Evolutionary conservation across 352 stramenopile genomes (phyloP).

Genomic region (Phytophthora meadii): DNA sequence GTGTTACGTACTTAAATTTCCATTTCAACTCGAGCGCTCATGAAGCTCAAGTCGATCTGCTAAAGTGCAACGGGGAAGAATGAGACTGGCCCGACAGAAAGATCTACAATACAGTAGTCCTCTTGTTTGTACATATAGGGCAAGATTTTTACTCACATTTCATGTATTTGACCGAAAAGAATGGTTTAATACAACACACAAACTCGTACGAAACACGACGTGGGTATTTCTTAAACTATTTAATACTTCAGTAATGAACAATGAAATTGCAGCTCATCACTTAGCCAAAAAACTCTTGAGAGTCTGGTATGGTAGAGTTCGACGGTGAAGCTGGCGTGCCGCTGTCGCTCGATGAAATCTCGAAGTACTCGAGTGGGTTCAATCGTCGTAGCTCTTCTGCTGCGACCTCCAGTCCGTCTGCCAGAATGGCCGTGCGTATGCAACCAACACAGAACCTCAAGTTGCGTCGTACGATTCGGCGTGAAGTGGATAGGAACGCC

Average conservation of each 20-base stretch:
- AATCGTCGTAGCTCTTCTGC: slow-evolving; percentile 36
- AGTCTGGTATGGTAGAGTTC: slow-evolving; percentile 41
- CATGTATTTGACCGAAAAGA: too few species aligned
- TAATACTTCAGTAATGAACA: background rate
- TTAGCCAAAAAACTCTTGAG: slow-evolving; percentile 47
- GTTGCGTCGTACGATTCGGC: slow-evolving; percentile 28
- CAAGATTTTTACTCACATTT: too few species aligned
- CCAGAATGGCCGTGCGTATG: slow-evolving; percentile 24
- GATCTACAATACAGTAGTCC: too few species aligned
- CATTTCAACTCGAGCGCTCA: too few species aligned
- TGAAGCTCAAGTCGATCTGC: too few species aligned
- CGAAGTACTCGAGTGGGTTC: slow-evolving; percentile 44
- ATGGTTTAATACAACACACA: too few species aligned
- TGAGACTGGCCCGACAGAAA: too few species aligned
- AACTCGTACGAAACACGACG: too few species aligned
- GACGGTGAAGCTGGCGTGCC: slow-evolving; percentile 33
- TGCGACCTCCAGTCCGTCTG: slow-evolving; percentile 41
- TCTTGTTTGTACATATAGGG: too few species aligned
- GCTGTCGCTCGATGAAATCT: slow-evolving; percentile 36
- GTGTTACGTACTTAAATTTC: too few species aligned
- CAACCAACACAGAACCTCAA: slow-evolving; percentile 38
- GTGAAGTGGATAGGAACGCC: slow-evolving; percentile 31
- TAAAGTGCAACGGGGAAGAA: too few species aligned
- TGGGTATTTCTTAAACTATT: background rate
- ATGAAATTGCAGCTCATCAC: background rate